phyloP scores from a whole-genome alignment of 2,329 filamentous ascomycete genomes.

The Microascus cirrosus region DNA sequence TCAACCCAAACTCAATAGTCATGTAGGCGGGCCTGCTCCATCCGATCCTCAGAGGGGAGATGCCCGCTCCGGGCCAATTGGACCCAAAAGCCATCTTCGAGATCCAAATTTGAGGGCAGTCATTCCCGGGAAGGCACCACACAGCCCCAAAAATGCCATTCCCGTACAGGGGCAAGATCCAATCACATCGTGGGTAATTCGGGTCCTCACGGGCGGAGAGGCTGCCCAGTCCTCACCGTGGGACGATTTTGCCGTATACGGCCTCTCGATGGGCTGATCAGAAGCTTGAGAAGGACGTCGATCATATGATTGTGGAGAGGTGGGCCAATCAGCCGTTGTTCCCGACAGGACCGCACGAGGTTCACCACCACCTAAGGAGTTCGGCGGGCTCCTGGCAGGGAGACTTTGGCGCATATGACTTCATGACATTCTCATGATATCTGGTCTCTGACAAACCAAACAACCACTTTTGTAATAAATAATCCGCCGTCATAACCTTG shows the following conservation, averaged over 20 bases:
- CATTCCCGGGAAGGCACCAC: not conserved
- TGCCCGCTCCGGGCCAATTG: not conserved
- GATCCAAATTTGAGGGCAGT: not conserved
- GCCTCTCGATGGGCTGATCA: slow-evolving; percentile 1
- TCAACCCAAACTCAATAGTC: not conserved
- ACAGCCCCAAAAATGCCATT: not conserved
- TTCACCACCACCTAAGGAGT: not conserved
- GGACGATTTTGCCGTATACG: not conserved
- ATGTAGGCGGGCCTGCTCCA: not conserved
- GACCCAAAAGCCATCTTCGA: not conserved
- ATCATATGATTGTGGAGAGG: slow-evolving; percentile 1
- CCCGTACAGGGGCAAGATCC: not conserved
- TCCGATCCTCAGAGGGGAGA: not conserved
- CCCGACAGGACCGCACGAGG: not conserved
- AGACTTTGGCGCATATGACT: not conserved
- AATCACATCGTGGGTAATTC: not conserved
- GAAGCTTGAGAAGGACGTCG: not conserved
- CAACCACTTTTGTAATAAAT: not conserved
- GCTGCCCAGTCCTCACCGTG: not conserved
- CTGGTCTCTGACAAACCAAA: not conserved
- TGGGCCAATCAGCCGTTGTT: not conserved
- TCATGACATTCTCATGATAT: not conserved
- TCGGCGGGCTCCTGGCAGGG: not conserved
- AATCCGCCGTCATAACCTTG: no score
- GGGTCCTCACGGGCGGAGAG: not conserved